Percentiles rank a stretch among this genome's conserved stretches.
Conservation (phyloP, 441 rosid species). For the Flueggea neowawraea region DNA sequence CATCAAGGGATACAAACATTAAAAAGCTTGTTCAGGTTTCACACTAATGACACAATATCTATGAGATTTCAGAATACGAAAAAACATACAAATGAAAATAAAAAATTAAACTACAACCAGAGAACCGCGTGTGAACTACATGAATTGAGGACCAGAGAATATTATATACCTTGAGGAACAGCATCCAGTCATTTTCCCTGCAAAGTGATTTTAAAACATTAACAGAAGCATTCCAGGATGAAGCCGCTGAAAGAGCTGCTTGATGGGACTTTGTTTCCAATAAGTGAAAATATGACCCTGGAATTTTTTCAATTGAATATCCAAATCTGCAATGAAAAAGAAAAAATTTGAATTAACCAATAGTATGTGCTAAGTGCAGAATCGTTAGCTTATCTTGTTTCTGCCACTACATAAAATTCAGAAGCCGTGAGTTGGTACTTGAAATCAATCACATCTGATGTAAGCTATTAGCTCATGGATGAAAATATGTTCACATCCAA, state of each 20-base stretch:
- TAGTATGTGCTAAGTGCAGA: background rate
- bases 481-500: too few species aligned
- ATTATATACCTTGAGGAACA: slow-evolving; percentile 67
- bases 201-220: slow-evolving; percentile 56
- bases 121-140: background rate
- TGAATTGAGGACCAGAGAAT: background rate
- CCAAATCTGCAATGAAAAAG: slow-evolving; percentile 60
- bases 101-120: background rate
- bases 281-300: slow-evolving; percentile 54
- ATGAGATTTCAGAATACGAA: too few species aligned
- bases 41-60: too few species aligned
- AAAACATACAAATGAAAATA: background rate
- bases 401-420: too few species aligned
- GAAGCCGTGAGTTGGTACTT: too few species aligned
- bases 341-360: slow-evolving; percentile 13
- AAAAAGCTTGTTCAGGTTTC: too few species aligned
- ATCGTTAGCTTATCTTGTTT: too few species aligned
- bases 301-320: slow-evolving; percentile 71
- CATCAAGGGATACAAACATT: too few species aligned
- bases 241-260: slow-evolving; percentile 47
- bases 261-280: slow-evolving; percentile 52
- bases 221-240: slow-evolving; percentile 62
- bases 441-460: too few species aligned
- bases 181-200: slow-evolving; percentile 73
- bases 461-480: too few species aligned